A percentile compares a stretch with the other conserved stretches of the same genome.
phyloP scores from a whole-genome alignment of 306 rosid species.

The Trichosanthes truncata region DNA sequence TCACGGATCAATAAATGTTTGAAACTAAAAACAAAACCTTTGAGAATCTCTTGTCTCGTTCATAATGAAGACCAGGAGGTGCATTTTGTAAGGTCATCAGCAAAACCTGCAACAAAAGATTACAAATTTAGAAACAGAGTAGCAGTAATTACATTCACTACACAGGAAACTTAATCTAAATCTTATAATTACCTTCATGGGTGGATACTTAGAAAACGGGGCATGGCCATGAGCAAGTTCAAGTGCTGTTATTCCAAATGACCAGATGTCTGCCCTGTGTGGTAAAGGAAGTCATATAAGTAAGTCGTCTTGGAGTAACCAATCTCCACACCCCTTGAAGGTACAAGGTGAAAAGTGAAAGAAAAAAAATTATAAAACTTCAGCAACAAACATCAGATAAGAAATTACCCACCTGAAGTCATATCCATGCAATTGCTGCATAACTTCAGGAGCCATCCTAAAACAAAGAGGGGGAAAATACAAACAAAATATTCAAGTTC shows the following conservation, averaged over 20 bases:
- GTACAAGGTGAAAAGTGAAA: not conserved
- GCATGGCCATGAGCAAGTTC: constrained; percentile 99
- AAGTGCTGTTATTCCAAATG: constrained; percentile 97
- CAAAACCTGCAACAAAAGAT: constrained; percentile 55
- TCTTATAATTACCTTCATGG: constrained; percentile 69
- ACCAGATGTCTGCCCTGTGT: constrained; percentile 94
- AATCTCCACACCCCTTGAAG: constrained; percentile 1
- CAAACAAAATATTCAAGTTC: constrained; percentile 4
- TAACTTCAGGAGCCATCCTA: constrained; percentile 99
- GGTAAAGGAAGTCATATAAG: constrained; percentile 7
- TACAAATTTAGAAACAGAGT: constrained; percentile 13
- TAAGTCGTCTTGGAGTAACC: not conserved
- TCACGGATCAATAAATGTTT: constrained; percentile 15
- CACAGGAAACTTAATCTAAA: not conserved
- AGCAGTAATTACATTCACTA: not conserved
- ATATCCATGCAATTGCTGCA: constrained; percentile 96
- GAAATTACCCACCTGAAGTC: constrained; percentile 77
- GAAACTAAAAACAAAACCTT: constrained; percentile 55
- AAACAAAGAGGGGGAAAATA: constrained; percentile 5
- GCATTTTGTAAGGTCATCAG: constrained; percentile 97
- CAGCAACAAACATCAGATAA: constrained; percentile 7
- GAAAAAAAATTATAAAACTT: not conserved
- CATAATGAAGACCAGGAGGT: constrained; percentile 97
- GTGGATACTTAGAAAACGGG: constrained; percentile 96
- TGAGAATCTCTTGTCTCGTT: constrained; percentile 90